Conservation (phyloP, 1,139 yeast species). For the Suhomyces bokatorum region DNA sequence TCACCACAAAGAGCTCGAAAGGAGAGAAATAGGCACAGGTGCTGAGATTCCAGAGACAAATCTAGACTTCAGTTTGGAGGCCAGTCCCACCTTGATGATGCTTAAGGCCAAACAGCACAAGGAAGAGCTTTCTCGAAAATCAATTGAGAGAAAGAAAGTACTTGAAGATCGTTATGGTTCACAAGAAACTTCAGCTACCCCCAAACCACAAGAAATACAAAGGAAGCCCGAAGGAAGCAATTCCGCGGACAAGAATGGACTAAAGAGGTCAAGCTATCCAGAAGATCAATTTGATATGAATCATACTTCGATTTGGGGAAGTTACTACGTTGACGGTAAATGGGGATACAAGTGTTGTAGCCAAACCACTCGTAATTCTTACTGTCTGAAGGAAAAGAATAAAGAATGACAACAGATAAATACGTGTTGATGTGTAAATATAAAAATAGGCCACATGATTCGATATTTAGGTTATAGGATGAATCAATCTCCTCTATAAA, state of each 20-base stretch:
- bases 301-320: neutral
- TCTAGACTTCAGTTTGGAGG: constrained; percentile 48
- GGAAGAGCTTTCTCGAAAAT: constrained; percentile 31
- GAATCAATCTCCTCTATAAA: too few relatives aligned
- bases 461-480: too few relatives aligned
- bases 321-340: neutral
- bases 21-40: constrained; percentile 12
- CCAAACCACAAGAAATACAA: neutral
- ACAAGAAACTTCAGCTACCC: neutral
- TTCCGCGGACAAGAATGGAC: neutral
- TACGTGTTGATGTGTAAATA: too few relatives aligned
- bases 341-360: neutral
- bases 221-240: neutral
- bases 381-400: neutral
- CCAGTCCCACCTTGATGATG: constrained; percentile 61
- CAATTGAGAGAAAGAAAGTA: constrained; percentile 26
- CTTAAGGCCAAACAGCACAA: constrained; percentile 38
- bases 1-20: constrained; percentile 17
- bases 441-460: too few relatives aligned
- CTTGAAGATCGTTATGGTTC: constrained; percentile 34
- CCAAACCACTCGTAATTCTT: neutral
- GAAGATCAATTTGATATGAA: too few relatives aligned
- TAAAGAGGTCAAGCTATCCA: too few relatives aligned
- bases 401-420: too few relatives aligned
- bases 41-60: constrained; percentile 33